Conservation (phyloP, 495 filamentous ascomycete species). For the Hypoxylon cercidicola region DNA sequence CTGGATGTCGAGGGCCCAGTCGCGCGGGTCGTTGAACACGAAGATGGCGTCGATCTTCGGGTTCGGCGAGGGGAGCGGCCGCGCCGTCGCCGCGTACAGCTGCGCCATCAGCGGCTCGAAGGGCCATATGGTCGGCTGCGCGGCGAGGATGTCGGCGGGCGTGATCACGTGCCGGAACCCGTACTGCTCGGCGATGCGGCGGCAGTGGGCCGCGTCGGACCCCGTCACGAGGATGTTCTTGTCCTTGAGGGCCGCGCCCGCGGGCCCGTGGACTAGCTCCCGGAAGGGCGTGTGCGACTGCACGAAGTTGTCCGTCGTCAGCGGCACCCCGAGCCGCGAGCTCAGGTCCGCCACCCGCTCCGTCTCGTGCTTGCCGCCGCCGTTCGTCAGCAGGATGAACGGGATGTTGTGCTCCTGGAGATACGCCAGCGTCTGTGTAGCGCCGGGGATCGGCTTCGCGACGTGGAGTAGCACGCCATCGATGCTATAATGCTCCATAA, state of each 20-base stretch:
- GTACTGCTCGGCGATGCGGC: constrained; percentile 80
- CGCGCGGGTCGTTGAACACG: constrained; percentile 90
- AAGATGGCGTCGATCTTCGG: constrained; percentile 86
- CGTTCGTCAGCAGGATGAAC: constrained; percentile 90
- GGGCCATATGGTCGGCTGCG: constrained; percentile 81
- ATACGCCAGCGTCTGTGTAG: constrained; percentile 74
- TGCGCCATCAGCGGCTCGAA: constrained; percentile 71
- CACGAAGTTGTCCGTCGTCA: constrained; percentile 74
- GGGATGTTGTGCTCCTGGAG: constrained; percentile 78
- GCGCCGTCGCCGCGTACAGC: constrained; percentile 69
- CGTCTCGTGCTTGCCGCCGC: constrained; percentile 80
- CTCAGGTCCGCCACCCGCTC: constrained; percentile 77
- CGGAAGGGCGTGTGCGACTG: constrained; percentile 88
- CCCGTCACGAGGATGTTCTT: constrained; percentile 85
- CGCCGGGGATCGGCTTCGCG: constrained; percentile 81
- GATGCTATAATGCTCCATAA: constrained; percentile 66
- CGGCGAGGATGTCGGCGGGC: constrained; percentile 81
- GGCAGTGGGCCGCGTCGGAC: constrained; percentile 79
- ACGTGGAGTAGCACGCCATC: constrained; percentile 96
- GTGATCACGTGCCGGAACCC: constrained; percentile 88
- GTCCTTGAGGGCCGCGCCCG: constrained; percentile 59
- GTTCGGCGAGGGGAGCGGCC: constrained; percentile 65
- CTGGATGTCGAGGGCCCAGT: constrained; percentile 91
- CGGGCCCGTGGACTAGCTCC: constrained; percentile 53
- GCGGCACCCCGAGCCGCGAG: constrained; percentile 63